Percentiles rank a stretch among this genome's conserved stretches.
These are phyloP conservation scores for Trametes sp. DNA, from an alignment of 1,284 basidiomycete species.

Conservation along the genomic window DNA sequence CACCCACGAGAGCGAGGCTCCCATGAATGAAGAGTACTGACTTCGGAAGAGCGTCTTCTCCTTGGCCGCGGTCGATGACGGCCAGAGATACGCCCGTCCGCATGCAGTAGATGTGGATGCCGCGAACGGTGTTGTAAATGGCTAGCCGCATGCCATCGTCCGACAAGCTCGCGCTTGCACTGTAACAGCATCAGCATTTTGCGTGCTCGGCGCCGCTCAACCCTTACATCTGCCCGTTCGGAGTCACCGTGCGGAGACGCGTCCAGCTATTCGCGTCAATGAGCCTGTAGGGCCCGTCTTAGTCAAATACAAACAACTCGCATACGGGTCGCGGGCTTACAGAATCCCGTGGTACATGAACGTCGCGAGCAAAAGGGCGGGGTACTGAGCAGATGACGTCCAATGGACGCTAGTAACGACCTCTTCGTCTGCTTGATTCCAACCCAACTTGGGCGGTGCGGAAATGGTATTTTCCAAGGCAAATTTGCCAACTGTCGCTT, in stretches of 20 bases:
- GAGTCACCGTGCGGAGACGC: too few species aligned
- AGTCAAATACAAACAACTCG: too few species aligned
- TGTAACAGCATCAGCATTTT: not conserved
- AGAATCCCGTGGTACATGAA: conserved; percentile 14
- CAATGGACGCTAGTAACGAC: conserved; percentile 14
- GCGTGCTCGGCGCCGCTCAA: not conserved
- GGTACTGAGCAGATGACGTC: not conserved
- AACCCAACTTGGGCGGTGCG: too few species aligned
- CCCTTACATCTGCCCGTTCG: too few species aligned
- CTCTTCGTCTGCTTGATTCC: conserved; percentile 6
- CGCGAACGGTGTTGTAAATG: not conserved
- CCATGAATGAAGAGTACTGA: not conserved
- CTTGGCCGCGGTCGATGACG: not conserved
- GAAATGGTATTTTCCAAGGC: too few species aligned
- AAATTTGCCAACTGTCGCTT: too few species aligned
- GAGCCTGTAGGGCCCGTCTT: not conserved
- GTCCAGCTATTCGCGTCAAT: too few species aligned
- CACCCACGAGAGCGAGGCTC: not conserved
- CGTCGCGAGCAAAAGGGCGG: conserved; percentile 1
- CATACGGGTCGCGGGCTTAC: too few species aligned
- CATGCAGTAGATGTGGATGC: not conserved
- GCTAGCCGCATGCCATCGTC: not conserved
- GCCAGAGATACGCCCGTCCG: not conserved
- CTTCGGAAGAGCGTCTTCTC: not conserved
- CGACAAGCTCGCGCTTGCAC: not conserved